Base-by-base conservation (phyloP, 2,329 filamentous ascomycete genomes). In the Colletotrichum cordylinicola region DNA sequence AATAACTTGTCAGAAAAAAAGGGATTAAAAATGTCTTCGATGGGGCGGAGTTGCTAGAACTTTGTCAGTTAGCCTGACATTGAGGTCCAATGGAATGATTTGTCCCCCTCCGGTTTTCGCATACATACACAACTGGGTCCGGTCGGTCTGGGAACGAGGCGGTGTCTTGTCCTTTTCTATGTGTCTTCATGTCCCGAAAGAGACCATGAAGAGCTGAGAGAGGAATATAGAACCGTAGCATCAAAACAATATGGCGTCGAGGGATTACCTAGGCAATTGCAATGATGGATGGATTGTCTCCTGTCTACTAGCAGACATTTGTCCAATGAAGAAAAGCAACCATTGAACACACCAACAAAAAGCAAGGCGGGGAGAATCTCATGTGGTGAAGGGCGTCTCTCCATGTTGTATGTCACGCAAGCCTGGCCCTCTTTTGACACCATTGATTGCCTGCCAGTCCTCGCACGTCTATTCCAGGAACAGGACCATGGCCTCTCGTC, bases 161-260 rank as follows among this genome's bases (percentile, higher is more conserved):
- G 31, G 35, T 29, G 12, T 39, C n/a, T 18, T 65, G 27, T 64
- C 24, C 29, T 67, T 27, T 55, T 21, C 6, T 21, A 6, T 21
- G 10, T 52, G 43, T 52, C 43, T 7, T 15, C 16, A 62, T 62
- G 29, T 69, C 56, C 73, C 29, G 70, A 31, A 56, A 67, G 56
- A 72, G 58, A 43, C 16, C n/a, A 16, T n/a, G 31, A 24, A 13
- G 8, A 48, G 60, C 21, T 16, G 35, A 64, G 12, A n/a, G 24
- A 35, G 31, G 69, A 37, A 62, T 35, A 15, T 24, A 52, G 43
- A 52, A 52, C 39, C 21, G 21, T 55, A 15, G 31, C 35, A 21
- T 48, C 21, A 52, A 24, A 67, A 88, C 85, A 82, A 87, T 84
- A 85, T 85, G 89, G 89, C 89, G 88, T 90, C 88, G 88, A 85